Base-by-base conservation (phyloP, 73 alveolate species). In the Tetrahymena borealis region DNA sequence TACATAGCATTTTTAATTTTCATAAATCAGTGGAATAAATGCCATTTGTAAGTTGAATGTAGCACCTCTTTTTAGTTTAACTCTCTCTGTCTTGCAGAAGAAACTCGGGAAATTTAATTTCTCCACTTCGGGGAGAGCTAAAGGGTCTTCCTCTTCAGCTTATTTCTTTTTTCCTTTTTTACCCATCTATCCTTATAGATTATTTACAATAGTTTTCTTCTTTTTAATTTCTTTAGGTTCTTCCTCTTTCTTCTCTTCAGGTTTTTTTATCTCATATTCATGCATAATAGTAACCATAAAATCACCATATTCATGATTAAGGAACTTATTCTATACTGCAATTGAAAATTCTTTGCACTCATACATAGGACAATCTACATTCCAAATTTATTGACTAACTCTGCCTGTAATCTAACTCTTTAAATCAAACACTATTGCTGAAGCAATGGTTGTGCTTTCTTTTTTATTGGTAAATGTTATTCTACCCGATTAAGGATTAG, bases 381-480 rank as follows among this genome's bases (percentile, higher is more conserved):
- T 97, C 91, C 97, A 98, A 33, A 97, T 94, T 37, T 98, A 33
- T 42, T 78, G 38, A 3, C 92, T 95, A 94, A 98, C 98, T 93
- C 99, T 97, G 12, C 98, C 98, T 39, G 97, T 96, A 3, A 98
- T 98, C 92, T 98, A 96, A 12, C 99, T 97, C 60, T 96, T 95
- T 90, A 98, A 94, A 92, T 98, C 99, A 94, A 97, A 98, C 32
- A 98, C 99, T 92, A 98, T 97, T 7, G 99, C 99, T 11, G 99
- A 99, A 32, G 99, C 99, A 94, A 98, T 98, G 18, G 96, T 94
- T 43, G 97, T 96, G 92, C 99, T 98, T 79, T 98, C 99, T 78
- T 97, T 96, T 90, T 93, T 93, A 92, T 97, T 97, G 91, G 99
- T 98, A 91, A 98, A 98, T 78, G 98, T 98, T 18, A 98, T 94